These are phyloP conservation scores for Musa beccarii DNA, from an alignment of 176 grass and related monocot species.

Conservation along the genomic window DNA sequence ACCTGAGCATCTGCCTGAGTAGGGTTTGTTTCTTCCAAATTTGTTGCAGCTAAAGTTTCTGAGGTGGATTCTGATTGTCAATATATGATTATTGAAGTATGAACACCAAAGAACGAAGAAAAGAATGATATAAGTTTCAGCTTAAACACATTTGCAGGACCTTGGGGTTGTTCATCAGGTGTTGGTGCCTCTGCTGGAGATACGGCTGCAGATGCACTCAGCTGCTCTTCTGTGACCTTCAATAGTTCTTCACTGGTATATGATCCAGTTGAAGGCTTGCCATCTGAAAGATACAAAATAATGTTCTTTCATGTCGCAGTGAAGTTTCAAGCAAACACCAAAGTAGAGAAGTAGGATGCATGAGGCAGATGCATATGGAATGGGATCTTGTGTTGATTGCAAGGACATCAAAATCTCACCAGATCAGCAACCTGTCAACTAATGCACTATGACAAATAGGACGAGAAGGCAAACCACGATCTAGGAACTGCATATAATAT, in stretches of 20 bases:
- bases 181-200: constrained; percentile 25
- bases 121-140: not conserved
- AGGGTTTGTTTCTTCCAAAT: constrained; percentile 19
- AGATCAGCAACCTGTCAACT: no score
- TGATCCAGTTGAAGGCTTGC: constrained; percentile 38
- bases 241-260: constrained; percentile 76
- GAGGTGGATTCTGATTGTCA: constrained; percentile 20
- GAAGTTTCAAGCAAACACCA: not conserved
- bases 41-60: constrained; percentile 15
- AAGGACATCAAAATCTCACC: no score
- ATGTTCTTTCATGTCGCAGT: not conserved
- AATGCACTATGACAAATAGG: no score
- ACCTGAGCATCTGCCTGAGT: constrained; percentile 1
- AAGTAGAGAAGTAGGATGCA: not conserved
- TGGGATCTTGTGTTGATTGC: no score
- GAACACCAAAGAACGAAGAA: not conserved
- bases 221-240: constrained; percentile 77
- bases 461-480: no score
- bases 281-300: constrained; percentile 30
- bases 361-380: no score
- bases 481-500: no score
- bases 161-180: constrained; percentile 32
- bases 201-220: constrained; percentile 42
- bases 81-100: not conserved
- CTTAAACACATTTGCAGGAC: constrained; percentile 13